Base-by-base conservation (phyloP, 2,329 filamentous ascomycete genomes). In the Nemania sp. region DNA sequence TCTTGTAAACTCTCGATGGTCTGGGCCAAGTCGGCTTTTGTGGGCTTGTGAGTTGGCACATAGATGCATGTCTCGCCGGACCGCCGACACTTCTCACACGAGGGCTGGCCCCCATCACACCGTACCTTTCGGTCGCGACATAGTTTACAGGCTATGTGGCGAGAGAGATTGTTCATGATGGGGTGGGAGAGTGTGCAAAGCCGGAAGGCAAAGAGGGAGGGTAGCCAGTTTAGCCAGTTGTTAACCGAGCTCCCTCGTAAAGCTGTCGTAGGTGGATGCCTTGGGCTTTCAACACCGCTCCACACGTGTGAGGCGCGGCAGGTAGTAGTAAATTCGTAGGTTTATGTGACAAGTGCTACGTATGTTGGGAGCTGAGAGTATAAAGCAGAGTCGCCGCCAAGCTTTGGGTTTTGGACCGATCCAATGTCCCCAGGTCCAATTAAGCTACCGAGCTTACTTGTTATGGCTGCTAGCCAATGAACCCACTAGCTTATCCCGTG, bases 1-100 rank as follows among this genome's bases (percentile, higher is more conserved):
- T 75, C 70, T 56, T 75, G 73, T 63, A 75, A 58, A 62, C 62
- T 72, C 62, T 73, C 73, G 24, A 75, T 71, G 2, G 70, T 75
- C 57, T 74, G 72, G 24, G 68, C 66, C 26, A 75, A 45, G 38
- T 75, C 73, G 20, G 70, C 70, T 54, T 72, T 74, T 29, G 73
- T 74, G 24, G 73, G 72, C 47, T 73, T 70, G 56, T 72, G 67
- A 26, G 72, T 73, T 35, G 72, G 70, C 35, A 73, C 69, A 54
- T 75, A 75, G n/a, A 75, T 53, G 62, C 73, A 75, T 18, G 63
- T 53, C 45, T 75, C 73, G 51, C 72, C 73, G 1, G 70, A 70
- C 18, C 73, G 68, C 49, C 68, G 68, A 32, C 73, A 75, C 32
- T 75, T 75, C 41, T 74, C 73, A 35, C 73, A 75, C 1, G 68